Evolutionary conservation across 2,329 filamentous ascomycete species (phyloP), one percentile per base, ranked within the genome.

Genomic region (Dryadomyces sulphureus): DNA sequence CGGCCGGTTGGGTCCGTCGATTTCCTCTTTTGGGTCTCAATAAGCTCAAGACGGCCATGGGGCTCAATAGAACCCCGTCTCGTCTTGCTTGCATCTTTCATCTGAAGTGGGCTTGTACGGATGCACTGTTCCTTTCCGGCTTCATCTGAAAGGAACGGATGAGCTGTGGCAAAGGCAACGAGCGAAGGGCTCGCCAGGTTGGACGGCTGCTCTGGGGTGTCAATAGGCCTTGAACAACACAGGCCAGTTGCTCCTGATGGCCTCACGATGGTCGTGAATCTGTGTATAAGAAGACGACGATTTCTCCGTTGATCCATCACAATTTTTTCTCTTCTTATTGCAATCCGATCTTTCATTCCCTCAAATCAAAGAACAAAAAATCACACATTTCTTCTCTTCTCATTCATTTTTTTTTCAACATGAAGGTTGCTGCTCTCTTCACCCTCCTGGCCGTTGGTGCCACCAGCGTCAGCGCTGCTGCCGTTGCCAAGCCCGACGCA

Each of bases 391-490:
- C 43, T 39, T 17, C 2, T 34, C 30, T n/a, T 8, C 11, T 11
- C n/a, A 21, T 14, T 24, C 11, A 16, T 14, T 17, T 27, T 16
- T n/a, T 12, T 16, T 16, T 30, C 45, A 44, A 12, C 19, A 52
- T 55, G 53, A 54, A 54, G 47, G 48, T 49, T 38, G 22, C 45
- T n/a, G 39, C 48, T 24, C 8, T 55, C 45, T 32, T 54, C 22
- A 20, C 52, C 21, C 20, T 53, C 43, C 48, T 54, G 16, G 50
- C 52, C 43, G n/a, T 45, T 17, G 49, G 43, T 25, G 50, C 49
- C 48, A 38, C 49, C 42, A 49, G 41, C 47, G 48, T 42, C 48
- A 47, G 24, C 41, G 51, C 48, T 16, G 52, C 49, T n/a, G 48
- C 50, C 36, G 41, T 51, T 14, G 49, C 52, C 19, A 25, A 17